Conservation (phyloP, 331 rosid genomes). For the Quercus lobata region DNA sequence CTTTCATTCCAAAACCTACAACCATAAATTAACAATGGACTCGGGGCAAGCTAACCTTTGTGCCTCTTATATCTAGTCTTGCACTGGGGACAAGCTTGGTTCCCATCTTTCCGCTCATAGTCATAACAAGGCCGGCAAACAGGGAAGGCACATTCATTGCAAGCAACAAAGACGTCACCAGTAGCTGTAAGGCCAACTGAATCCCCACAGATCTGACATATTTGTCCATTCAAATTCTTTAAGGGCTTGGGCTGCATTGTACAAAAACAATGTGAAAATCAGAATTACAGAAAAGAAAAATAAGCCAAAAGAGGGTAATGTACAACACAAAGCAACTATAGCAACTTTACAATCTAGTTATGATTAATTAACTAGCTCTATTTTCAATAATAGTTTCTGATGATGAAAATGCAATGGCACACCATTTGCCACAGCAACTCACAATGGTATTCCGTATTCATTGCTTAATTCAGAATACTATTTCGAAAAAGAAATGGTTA, state of each 20-base stretch:
- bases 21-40: not conserved
- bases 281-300: not conserved
- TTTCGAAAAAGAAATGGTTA: not conserved
- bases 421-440: not conserved
- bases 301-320: not conserved
- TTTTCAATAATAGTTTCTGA: not conserved
- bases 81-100: conserved; percentile 92
- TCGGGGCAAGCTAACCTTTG: conserved; percentile 47
- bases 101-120: conserved; percentile 91
- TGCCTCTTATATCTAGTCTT: conserved; percentile 94
- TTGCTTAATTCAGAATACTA: not conserved
- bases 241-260: conserved; percentile 71
- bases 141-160: conserved; percentile 95
- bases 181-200: conserved; percentile 61
- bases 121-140: conserved; percentile 95
- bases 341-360: not conserved
- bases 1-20: conserved; percentile 6
- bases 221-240: conserved; percentile 71
- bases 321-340: not conserved
- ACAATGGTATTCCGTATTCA: not conserved
- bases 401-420: not conserved
- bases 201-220: conserved; percentile 94
- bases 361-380: not conserved
- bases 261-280: conserved; percentile 2
- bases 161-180: conserved; percentile 89